Base-by-base conservation (phyloP, 441 rosid species). In the Populus hybrid region DNA sequence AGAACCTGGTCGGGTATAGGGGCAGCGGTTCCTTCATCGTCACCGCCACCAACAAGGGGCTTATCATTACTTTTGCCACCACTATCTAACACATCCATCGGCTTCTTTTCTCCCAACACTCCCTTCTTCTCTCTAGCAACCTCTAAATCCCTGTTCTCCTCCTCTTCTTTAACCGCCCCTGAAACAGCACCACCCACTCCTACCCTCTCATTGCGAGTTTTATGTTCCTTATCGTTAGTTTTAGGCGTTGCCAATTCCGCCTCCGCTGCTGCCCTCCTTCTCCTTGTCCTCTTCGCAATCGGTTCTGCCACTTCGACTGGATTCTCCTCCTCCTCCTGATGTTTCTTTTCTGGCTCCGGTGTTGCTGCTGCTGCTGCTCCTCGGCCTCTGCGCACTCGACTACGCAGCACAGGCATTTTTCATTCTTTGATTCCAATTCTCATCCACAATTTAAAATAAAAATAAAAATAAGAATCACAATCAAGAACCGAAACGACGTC, bases 381-480 rank as follows among this genome's bases (percentile, higher is more conserved):
- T 20, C 87, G 82, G 87, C 90, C 85, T 81, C 88, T 85, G 87
- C 91, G 91, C 81, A 73, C 85, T 82, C 88, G 90, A 70, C 84
- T 83, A 87, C 90, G 93, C 86, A 74, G 88, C 74, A 77, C 91
- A 83, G 95, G 92, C 95, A 91, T 91, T 84, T 81, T 90, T 91
- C 95, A 90, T 91, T 79, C 79, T 87, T 78, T 82, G 79, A 86
- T 82, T 21, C 67, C 70, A 11, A 67, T 28, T 69, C 28, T 59
- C 77, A 59, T 73, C 69, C 61, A 67, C 9, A n/a, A 38, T 9
- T 70, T 35, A 20, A 38, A n/a, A 5, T 32, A 26, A 26, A 23
- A 64, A 35, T 4, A 23, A 26, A 0, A 24, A 11, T 20, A 34
- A 14, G 46, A 68, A 50, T 50, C n/a, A 50, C 59, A 50, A 6